Base-by-base conservation (phyloP, 495 filamentous ascomycete genomes). In the Xylaria intraflava region DNA sequence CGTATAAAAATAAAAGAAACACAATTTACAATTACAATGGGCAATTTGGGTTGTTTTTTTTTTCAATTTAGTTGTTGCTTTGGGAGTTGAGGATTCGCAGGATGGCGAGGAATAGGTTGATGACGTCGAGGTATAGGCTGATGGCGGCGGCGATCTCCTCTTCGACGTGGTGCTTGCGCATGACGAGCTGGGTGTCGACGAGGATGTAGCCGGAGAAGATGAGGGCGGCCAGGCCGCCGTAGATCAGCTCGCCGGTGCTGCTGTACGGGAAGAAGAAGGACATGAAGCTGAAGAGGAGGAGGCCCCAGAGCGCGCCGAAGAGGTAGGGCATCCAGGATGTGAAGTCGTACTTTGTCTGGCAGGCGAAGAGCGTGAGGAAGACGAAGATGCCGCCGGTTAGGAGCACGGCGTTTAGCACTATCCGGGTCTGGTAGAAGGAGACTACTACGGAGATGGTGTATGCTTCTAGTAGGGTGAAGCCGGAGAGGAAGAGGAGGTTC, bases 301-400 rank as follows among this genome's bases (percentile, higher is more conserved):
- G 69, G 24, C 88, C 84, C 91, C 91, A 96, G 9, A 99, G 79
- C 0, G 72, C 84, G 49, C 91, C 89, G 65, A 94, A 94, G 9
- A 99, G 81, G 65, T 96, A 97, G 23, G 92, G 92, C 79, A 90
- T 89, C 94, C 90, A 95, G 45, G 78, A 79, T 0, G 90, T 96
- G 71, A 99, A 97, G 77, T 99, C 94, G 68, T 97, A 97, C 66
- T 95, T 95, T 46, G 88, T 89, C 72, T 99, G 93, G 82, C 91
- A 94, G 26, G 93, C 93, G 69, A 97, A 99, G 10, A 93, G 68
- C 0, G 91, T 97, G 39, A 99, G 78, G 40, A 86, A 91, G 40
- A 96, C 74, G 71, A 99, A 99, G 66, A 99, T 90, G 43, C 87
- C 92, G 4, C 88, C 82, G 0, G 93, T 99, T 40, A 99, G 82